phyloP scores from a whole-genome alignment of 225 moss, liverwort and hornwort genomes.

The Anthoceros angustus region DNA sequence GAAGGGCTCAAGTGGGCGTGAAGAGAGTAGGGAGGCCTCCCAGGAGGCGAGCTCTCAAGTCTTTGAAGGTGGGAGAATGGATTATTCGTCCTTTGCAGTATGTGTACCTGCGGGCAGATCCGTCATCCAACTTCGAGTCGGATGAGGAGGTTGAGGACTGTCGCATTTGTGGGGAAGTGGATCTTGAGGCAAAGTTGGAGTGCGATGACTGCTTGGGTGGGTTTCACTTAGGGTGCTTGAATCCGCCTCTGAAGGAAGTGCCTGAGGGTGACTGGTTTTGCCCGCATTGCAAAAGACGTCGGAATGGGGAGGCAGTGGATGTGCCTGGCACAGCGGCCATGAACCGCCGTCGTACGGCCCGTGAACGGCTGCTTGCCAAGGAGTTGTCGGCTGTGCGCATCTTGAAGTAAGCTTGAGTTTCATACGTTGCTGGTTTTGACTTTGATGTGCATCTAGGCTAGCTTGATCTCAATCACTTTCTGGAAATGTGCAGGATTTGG shows the following conservation, averaged over 20 bases:
- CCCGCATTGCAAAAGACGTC: slow-evolving; percentile 38
- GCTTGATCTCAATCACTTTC: neutral
- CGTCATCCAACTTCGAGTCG: slow-evolving; percentile 25
- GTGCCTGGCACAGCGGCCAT: slow-evolving; percentile 12
- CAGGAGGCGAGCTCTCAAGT: neutral
- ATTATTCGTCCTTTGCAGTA: neutral
- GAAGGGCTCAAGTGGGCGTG: too few relatives aligned
- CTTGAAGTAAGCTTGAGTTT: slow-evolving; percentile 40
- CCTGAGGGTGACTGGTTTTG: slow-evolving; percentile 94
- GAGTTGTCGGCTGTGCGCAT: slow-evolving; percentile 73
- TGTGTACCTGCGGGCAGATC: neutral
- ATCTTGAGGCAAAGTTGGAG: slow-evolving; percentile 50
- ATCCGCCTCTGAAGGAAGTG: slow-evolving; percentile 60
- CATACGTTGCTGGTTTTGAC: neutral
- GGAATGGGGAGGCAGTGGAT: slow-evolving; percentile 23
- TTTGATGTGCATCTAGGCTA: neutral
- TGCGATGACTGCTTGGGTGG: slow-evolving; percentile 78
- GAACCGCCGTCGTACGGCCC: slow-evolving; percentile 52
- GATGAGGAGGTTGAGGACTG: slow-evolving; percentile 80
- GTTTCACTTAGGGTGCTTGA: slow-evolving; percentile 55
- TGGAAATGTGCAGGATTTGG: slow-evolving; percentile 42
- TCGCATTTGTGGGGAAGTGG: slow-evolving; percentile 40
- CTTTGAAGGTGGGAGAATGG: neutral
- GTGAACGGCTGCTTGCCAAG: slow-evolving; percentile 48
- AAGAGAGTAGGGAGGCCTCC: too few relatives aligned